phyloP scores from a whole-genome alignment of 1,284 basidiomycete genomes.

The Porodaedalea pini region DNA sequence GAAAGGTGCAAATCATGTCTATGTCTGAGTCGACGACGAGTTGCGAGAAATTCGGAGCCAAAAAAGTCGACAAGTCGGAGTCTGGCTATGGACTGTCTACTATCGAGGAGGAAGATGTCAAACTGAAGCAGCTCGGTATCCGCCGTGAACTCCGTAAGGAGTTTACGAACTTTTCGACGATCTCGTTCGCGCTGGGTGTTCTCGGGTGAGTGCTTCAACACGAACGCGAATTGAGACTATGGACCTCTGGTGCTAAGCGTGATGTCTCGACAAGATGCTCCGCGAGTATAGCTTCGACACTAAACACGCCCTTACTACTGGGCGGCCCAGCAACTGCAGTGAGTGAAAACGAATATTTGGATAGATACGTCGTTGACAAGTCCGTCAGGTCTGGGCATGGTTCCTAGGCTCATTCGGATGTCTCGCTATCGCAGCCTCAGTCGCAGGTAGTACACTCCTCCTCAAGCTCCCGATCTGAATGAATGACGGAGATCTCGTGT shows the following conservation, averaged over 20 bases:
- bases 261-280: slow-evolving; percentile 11
- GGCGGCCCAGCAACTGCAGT: slow-evolving; percentile 24
- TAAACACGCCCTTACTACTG: slow-evolving; percentile 23
- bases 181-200: slow-evolving; percentile 23
- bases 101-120: slow-evolving; percentile 18
- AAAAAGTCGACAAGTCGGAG: background rate
- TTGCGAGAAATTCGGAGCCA: background rate
- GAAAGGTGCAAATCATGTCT: too few relatives aligned
- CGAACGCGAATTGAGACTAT: too few relatives aligned
- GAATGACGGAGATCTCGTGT: background rate
- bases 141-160: slow-evolving; percentile 21
- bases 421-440: slow-evolving; percentile 22
- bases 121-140: slow-evolving; percentile 20
- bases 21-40: background rate
- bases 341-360: background rate
- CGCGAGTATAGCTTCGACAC: slow-evolving; percentile 23
- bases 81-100: background rate
- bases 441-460: slow-evolving; percentile 18
- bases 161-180: slow-evolving; percentile 23
- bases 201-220: slow-evolving; percentile 15
- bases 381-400: slow-evolving; percentile 22
- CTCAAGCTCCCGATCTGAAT: background rate
- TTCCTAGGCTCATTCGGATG: slow-evolving; percentile 23
- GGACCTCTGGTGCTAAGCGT: background rate
- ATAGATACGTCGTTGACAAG: background rate